These are phyloP conservation scores for Citrus maxima DNA, from an alignment of 345 rosid species.

Conservation along the genomic window DNA sequence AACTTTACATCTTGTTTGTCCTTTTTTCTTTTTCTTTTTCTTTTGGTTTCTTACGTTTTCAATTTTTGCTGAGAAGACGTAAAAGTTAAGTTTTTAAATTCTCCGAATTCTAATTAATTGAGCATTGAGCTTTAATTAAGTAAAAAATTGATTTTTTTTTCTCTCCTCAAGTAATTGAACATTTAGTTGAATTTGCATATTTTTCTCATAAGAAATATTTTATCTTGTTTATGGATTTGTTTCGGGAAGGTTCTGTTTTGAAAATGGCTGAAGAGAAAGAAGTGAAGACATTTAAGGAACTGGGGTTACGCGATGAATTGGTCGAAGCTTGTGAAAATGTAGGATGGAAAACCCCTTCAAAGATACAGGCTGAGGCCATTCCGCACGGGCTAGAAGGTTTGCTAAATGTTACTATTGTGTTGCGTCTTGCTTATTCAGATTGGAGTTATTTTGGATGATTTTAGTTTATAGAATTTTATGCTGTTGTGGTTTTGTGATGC, in stretches of 20 bases:
- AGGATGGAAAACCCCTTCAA: slow-evolving; percentile 77
- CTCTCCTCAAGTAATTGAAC: not conserved
- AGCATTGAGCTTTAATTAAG: not conserved
- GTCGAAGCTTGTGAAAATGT: slow-evolving; percentile 66
- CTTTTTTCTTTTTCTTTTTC: too few species aligned
- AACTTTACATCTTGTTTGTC: not conserved
- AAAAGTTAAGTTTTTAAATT: not conserved
- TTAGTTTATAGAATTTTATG: not conserved
- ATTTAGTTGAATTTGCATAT: not conserved
- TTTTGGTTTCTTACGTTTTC: not conserved
- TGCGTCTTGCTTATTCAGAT: not conserved
- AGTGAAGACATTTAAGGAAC: slow-evolving; percentile 58
- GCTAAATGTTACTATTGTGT: not conserved
- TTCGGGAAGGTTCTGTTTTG: slow-evolving; percentile 1
- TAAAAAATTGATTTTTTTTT: not conserved
- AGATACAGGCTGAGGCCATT: slow-evolving; percentile 80
- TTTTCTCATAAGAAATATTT: not conserved
- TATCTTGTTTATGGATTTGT: not conserved
- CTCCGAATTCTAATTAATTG: not conserved
- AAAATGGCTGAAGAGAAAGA: slow-evolving; percentile 49
- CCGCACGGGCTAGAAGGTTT: slow-evolving; percentile 82
- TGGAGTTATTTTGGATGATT: not conserved
- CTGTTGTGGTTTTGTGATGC: slow-evolving; percentile 9
- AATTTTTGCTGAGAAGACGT: not conserved
- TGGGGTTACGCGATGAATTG: slow-evolving; percentile 71